A percentile compares a stretch with the other conserved stretches of the same genome.
Evolutionary conservation across 2,329 filamentous ascomycete genomes (phyloP).

Genomic region (Paecilomyces sp.): DNA sequence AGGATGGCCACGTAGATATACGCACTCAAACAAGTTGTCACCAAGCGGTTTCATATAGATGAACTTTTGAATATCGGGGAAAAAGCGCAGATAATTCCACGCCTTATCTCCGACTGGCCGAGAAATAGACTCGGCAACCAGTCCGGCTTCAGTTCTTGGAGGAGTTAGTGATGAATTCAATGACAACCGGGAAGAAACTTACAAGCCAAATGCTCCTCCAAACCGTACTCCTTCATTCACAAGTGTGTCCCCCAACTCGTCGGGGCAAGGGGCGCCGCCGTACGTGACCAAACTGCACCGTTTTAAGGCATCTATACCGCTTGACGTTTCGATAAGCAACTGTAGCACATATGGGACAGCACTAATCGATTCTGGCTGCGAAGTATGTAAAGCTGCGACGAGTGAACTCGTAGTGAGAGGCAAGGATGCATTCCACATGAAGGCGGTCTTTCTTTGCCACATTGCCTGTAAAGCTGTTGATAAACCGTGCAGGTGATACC

Average conservation of each 20-base stretch:
- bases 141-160: slow-evolving; percentile 37
- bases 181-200: slow-evolving; percentile 8
- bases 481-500: slow-evolving; percentile 39
- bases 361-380: slow-evolving; percentile 33
- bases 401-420: slow-evolving; percentile 32
- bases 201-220: slow-evolving; percentile 36
- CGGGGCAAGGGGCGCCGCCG: slow-evolving; percentile 35
- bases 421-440: slow-evolving; percentile 34
- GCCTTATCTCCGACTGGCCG: slow-evolving; percentile 29
- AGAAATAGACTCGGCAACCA: slow-evolving; percentile 35
- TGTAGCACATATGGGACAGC: slow-evolving; percentile 37
- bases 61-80: slow-evolving; percentile 27
- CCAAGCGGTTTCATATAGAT: slow-evolving; percentile 31
- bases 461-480: slow-evolving; percentile 38
- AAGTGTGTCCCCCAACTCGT: slow-evolving; percentile 34
- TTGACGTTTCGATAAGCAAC: slow-evolving; percentile 28
- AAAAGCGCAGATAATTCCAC: slow-evolving; percentile 39
- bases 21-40: slow-evolving; percentile 19
- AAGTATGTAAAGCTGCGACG: slow-evolving; percentile 26
- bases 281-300: slow-evolving; percentile 34
- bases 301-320: slow-evolving; percentile 29
- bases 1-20: slow-evolving; percentile 23
- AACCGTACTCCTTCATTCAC: slow-evolving; percentile 30
- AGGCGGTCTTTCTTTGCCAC: slow-evolving; percentile 36
- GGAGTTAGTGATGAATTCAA: slow-evolving; percentile 6